Evolutionary conservation across 2,329 filamentous ascomycete species (phyloP), one percentile per base, ranked within the genome.

Genomic region (Elsinoe ampelina): DNA sequence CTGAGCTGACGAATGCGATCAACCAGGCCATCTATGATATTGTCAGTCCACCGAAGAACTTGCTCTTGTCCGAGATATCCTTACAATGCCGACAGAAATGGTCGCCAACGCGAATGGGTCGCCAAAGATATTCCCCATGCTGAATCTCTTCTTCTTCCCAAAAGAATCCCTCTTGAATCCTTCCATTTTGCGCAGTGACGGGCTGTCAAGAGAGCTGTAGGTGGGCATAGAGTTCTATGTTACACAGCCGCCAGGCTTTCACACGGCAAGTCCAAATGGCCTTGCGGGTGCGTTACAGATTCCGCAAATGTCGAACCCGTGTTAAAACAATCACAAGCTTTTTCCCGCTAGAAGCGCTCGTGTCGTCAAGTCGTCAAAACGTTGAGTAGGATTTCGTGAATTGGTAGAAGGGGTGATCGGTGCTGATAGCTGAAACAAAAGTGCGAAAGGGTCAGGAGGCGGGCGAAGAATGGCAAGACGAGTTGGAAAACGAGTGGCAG

Each of bases 101-200:
- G 93, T 97, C 57, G 91, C 90, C 59, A 98, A 81, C 59, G 92
- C 91, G 73, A 98, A 97, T 5, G 93, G 93, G 74, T 98, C 92
- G 66, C 93, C 93, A 60, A 96, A 80, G 65, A 98, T 90, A 73
- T 96, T 95, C 70, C 87, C 87, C 72, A 91, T 73, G 71, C 82
- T 86, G 72, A 95, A 85, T 65, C 73, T 75, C 74, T 75, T 77
- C 58, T 66, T 67, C 54, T 76, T 75, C 55, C 68, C 68, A 63
- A 72, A 70, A 58, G 55, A 58, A 32, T 59, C 57, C 32, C 57
- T 56, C 47, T 63, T 61, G 47, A 68, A 77, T 70, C 82, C 78
- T 77, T 90, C 86, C 86, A 89, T 89, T 84, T 89, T 90, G 73
- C 76, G 78, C 68, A 89, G 75, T 64, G 87, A 90, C 66, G 86